These are phyloP conservation scores for Sarocladiaceae sp. DNA, from an alignment of 2,329 filamentous ascomycete genomes.

Conservation along the genomic window DNA sequence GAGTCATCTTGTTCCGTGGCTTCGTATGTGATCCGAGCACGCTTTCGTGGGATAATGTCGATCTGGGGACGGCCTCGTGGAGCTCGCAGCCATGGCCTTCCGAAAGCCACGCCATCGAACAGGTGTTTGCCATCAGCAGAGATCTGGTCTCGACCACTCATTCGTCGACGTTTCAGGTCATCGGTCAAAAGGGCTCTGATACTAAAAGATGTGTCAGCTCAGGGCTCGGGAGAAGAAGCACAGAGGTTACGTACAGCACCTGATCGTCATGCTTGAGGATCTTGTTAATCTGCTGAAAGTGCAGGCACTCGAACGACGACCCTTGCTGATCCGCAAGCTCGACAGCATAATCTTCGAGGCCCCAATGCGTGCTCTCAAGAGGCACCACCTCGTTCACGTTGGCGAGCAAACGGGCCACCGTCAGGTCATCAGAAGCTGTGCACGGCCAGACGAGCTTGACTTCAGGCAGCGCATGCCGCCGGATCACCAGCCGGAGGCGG, in stretches of 20 bases:
- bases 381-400: slow-evolving; percentile 75
- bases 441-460: slow-evolving; percentile 67
- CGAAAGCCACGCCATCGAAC: slow-evolving; percentile 80
- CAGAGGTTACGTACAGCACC: slow-evolving; percentile 60
- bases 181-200: slow-evolving; percentile 72
- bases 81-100: slow-evolving; percentile 59
- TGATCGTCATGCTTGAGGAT: slow-evolving; percentile 79
- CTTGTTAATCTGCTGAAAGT: slow-evolving; percentile 67
- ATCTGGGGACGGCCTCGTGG: slow-evolving; percentile 58
- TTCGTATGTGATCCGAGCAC: slow-evolving; percentile 43
- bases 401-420: slow-evolving; percentile 69
- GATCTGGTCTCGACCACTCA: slow-evolving; percentile 78
- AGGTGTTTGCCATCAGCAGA: slow-evolving; percentile 71
- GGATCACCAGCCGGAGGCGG: slow-evolving; percentile 68
- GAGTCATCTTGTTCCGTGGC: slow-evolving; percentile 35
- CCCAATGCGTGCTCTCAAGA: slow-evolving; percentile 76
- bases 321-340: slow-evolving; percentile 54
- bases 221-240: slow-evolving; percentile 49
- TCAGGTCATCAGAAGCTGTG: slow-evolving; percentile 50
- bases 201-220: slow-evolving; percentile 37
- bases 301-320: slow-evolving; percentile 76
- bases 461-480: slow-evolving; percentile 67
- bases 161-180: slow-evolving; percentile 65
- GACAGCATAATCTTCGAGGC: slow-evolving; percentile 82
- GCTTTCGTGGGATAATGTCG: slow-evolving; percentile 68